A percentile compares a stretch with the other conserved stretches of the same genome.
Conservation (phyloP, 768 basidiomycete species). For the Tricholomella constricta region DNA sequence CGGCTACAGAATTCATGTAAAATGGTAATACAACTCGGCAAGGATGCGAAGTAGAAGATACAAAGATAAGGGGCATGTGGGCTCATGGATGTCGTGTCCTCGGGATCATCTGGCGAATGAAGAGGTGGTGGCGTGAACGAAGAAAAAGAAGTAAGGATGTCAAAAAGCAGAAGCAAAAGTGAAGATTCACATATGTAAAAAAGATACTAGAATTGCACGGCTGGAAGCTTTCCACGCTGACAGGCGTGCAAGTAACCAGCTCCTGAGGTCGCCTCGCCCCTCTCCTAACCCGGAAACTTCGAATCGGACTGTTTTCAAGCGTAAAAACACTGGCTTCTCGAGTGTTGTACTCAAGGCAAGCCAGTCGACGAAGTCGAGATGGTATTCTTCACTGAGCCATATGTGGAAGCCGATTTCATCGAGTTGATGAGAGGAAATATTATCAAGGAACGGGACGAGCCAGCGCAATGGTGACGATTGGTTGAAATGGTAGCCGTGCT, state of each 20-base stretch:
- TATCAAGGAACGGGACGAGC: not conserved
- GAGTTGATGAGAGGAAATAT: slow-evolving; percentile 17
- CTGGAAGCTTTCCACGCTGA: not conserved
- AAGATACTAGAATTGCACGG: not conserved
- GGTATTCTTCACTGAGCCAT: slow-evolving; percentile 35
- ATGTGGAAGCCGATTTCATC: slow-evolving; percentile 27
- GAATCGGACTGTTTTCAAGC: slow-evolving; percentile 23
- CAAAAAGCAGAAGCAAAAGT: not conserved
- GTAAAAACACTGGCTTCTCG: slow-evolving; percentile 5
- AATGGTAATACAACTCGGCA: not conserved
- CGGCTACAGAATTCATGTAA: too few species aligned
- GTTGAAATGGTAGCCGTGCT: slow-evolving; percentile 7
- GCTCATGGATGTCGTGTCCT: too few species aligned
- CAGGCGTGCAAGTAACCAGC: slow-evolving; percentile 30
- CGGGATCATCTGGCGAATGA: not conserved
- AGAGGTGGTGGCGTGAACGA: not conserved
- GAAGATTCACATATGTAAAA: not conserved
- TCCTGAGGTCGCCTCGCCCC: slow-evolving; percentile 24
- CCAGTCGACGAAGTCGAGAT: slow-evolving; percentile 37
- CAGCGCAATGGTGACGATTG: slow-evolving; percentile 1
- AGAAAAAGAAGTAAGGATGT: not conserved
- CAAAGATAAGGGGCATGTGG: not conserved
- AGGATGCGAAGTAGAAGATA: not conserved
- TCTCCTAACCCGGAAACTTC: slow-evolving; percentile 33
- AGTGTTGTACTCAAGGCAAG: slow-evolving; percentile 23